Conservation (phyloP, 2,329 filamentous ascomycete genomes). For the Penicillium sp. region DNA sequence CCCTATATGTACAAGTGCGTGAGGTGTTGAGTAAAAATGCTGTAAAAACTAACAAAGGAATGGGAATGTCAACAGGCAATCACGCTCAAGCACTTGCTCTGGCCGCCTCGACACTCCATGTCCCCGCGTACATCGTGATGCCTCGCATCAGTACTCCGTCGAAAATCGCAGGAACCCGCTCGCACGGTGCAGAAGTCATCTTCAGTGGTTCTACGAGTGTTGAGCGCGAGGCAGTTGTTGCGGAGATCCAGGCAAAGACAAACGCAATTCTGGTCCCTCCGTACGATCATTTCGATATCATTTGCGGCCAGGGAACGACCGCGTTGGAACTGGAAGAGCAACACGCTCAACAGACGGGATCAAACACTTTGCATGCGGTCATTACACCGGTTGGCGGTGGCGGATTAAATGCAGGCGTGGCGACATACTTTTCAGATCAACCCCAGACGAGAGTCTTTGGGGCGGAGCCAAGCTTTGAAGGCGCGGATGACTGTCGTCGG, state of each 20-base stretch:
- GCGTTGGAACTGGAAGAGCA: slow-evolving; percentile 77
- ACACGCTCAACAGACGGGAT: slow-evolving; percentile 49
- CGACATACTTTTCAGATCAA: slow-evolving; percentile 64
- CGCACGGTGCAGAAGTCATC: slow-evolving; percentile 70
- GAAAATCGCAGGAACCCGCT: slow-evolving; percentile 76
- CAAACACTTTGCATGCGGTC: slow-evolving; percentile 56
- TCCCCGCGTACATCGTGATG: slow-evolving; percentile 89
- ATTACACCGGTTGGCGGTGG: slow-evolving; percentile 83
- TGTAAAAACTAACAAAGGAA: slow-evolving; percentile 49
- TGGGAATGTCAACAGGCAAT: slow-evolving; percentile 57
- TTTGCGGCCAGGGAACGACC: slow-evolving; percentile 87
- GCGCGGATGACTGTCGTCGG: slow-evolving; percentile 73
- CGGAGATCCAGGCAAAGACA: slow-evolving; percentile 62
- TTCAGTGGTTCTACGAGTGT: slow-evolving; percentile 75
- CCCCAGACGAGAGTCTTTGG: slow-evolving; percentile 69
- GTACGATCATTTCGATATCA: slow-evolving; percentile 87
- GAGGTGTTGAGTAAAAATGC: too few relatives aligned
- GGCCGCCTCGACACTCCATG: slow-evolving; percentile 65
- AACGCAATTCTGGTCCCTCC: slow-evolving; percentile 77
- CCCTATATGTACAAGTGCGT: too few relatives aligned
- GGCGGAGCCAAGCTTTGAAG: slow-evolving; percentile 75
- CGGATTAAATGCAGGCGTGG: slow-evolving; percentile 77
- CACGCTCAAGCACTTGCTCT: slow-evolving; percentile 90
- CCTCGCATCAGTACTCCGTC: slow-evolving; percentile 74
- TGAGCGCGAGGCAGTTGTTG: slow-evolving; percentile 74